These are phyloP conservation scores for Eucalyptus marginata DNA, from an alignment of 345 rosid genomes.

Conservation along the genomic window DNA sequence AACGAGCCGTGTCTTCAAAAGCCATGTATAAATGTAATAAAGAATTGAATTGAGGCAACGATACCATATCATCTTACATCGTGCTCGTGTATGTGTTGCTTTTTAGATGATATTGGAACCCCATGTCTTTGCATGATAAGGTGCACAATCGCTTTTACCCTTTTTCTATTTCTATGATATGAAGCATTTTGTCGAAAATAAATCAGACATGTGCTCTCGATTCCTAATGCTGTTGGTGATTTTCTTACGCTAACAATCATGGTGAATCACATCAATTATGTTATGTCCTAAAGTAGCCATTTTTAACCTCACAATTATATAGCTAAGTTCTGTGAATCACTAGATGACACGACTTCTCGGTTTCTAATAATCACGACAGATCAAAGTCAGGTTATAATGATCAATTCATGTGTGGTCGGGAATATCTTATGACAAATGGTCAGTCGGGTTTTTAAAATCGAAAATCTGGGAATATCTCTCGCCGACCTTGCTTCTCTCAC, in stretches of 20 bases:
- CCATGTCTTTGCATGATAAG: not conserved
- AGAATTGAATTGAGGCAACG: not conserved
- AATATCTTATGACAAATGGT: accelerated
- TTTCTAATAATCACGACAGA: accelerated
- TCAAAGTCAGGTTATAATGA: not conserved
- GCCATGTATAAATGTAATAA: not conserved
- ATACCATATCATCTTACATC: not conserved
- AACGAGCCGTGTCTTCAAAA: not conserved
- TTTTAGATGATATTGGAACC: not conserved
- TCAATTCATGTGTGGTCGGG: not conserved
- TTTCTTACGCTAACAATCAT: not conserved
- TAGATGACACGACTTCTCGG: accelerated
- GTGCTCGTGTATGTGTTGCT: not conserved
- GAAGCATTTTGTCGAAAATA: not conserved
- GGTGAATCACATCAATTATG: too few species aligned
- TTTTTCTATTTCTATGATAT: not conserved
- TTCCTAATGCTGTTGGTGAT: not conserved
- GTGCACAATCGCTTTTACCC: not conserved
- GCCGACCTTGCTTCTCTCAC: not conserved
- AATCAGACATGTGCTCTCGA: not conserved
- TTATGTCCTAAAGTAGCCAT: too few species aligned
- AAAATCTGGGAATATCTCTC: not conserved
- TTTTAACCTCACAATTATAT: too few species aligned
- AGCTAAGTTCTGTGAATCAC: accelerated
- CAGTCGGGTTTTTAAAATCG: accelerated